Base-by-base conservation (phyloP, 208 protist species). In the Acanthamoeba triangularis region DNA sequence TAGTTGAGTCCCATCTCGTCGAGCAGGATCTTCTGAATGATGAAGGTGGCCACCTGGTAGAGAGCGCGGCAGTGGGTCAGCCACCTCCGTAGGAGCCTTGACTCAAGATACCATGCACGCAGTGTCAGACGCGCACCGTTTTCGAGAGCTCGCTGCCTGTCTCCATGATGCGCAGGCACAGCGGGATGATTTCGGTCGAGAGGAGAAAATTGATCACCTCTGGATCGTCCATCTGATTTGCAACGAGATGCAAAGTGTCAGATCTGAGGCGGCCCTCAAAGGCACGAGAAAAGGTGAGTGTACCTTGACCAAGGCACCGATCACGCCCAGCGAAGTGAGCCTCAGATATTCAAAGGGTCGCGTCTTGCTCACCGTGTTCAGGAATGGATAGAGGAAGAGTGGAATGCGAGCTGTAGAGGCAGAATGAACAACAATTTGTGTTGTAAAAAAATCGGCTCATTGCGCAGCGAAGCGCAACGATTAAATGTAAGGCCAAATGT, bases 161-260 rank as follows among this genome's bases (percentile, higher is more conserved):
- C 97, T 99, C 99, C 99, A 99, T 99, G 85, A 99, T 99, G 33
- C 98, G 97, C 44, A 99, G 98, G 98, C 99, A 99, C n/a, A 99
- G 97, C 37, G 99, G 99, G 84, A 99, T 99, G 95, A 99, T 99
- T 96, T 99, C 99, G 1, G 99, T 99, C 80, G 97, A 97, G 35
- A 99, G 98, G 18, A 99, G 98, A 96, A 99, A 99, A 30, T 98
- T 98, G 67, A 99, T 99, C 28, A 99, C 99, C 41, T 99, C 98
- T 35, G 95, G 59, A 94, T 98, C 98, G 80, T 98, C 98, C 59
- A 98, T 98, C 96, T 98, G 69, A 35, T n/a, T n/a, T n/a, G n/a
- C n/a, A n/a, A n/a, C n/a, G n/a, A 69, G 49, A 49, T 41, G 16
- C 20, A 47, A 84, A 47, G 74, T 8, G 20, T n/a, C n/a, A n/a